Evolutionary conservation across 176 grass and related monocot genomes (phyloP).

Genomic region (Eragrostis curvula): DNA sequence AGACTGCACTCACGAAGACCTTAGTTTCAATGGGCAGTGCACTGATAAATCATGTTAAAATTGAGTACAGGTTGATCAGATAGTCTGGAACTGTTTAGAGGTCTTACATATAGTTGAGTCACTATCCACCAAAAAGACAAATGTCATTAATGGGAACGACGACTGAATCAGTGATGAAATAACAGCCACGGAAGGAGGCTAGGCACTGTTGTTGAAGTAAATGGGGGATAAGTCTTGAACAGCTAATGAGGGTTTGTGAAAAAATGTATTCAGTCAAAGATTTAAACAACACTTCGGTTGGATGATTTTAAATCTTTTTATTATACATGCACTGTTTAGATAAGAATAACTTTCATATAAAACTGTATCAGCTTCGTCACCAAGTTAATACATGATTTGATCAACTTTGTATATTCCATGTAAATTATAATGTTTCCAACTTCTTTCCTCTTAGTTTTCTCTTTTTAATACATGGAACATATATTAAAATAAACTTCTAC

Average conservation of each 20-base stretch:
- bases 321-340: background rate
- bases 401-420: too few relatives aligned
- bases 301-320: too few relatives aligned
- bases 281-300: too few relatives aligned
- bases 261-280: background rate
- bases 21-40: background rate
- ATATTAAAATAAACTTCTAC: too few relatives aligned
- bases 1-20: background rate
- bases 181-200: background rate
- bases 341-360: background rate
- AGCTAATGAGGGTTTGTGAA: background rate
- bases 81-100: background rate
- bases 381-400: background rate
- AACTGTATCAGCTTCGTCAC: background rate
- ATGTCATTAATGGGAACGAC: background rate
- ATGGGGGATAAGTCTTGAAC: background rate
- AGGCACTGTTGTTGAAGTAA: background rate
- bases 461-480: too few relatives aligned
- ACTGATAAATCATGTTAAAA: background rate
- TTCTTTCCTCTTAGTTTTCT: too few relatives aligned
- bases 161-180: background rate
- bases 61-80: background rate
- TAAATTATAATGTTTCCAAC: too few relatives aligned
- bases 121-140: conserved; percentile 7
- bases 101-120: background rate